These are phyloP conservation scores for Helminthosporium solani DNA, from an alignment of 2,329 filamentous ascomycete species.

Conservation along the genomic window DNA sequence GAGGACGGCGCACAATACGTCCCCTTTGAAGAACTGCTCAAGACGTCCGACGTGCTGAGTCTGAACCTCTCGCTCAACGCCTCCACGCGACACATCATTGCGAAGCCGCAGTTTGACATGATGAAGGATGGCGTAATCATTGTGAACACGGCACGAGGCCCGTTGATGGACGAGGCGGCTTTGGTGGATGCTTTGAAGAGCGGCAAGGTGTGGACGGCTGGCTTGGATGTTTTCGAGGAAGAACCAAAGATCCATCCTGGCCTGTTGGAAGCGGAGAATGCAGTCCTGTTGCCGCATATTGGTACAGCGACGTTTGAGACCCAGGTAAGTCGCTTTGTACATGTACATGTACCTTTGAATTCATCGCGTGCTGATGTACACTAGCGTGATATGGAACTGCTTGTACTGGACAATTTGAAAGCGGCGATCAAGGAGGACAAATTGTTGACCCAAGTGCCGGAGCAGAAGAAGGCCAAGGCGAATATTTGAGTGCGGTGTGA, in stretches of 20 bases:
- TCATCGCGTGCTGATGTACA: slow-evolving; percentile 10
- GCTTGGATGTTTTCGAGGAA: slow-evolving; percentile 60
- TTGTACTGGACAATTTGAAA: slow-evolving; percentile 60
- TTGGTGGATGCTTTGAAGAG: slow-evolving; percentile 55
- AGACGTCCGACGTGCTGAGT: slow-evolving; percentile 56
- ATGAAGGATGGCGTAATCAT: slow-evolving; percentile 60
- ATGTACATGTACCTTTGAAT: no score
- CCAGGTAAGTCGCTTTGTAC: slow-evolving; percentile 52
- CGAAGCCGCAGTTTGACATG: slow-evolving; percentile 50
- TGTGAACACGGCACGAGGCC: slow-evolving; percentile 60
- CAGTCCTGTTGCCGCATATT: slow-evolving; percentile 60
- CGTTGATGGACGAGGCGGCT: slow-evolving; percentile 58
- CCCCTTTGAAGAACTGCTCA: slow-evolving; percentile 56
- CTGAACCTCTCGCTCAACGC: slow-evolving; percentile 55
- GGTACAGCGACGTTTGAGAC: slow-evolving; percentile 62
- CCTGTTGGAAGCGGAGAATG: slow-evolving; percentile 51
- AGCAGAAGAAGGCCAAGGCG: slow-evolving; percentile 52
- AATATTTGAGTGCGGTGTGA: slow-evolving; percentile 35
- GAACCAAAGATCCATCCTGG: slow-evolving; percentile 58
- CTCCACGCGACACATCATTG: slow-evolving; percentile 56
- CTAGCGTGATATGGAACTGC: slow-evolving; percentile 58
- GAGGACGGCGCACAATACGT: slow-evolving; percentile 55
- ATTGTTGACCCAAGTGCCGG: slow-evolving; percentile 61
- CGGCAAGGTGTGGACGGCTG: slow-evolving; percentile 56
- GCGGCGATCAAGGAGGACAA: slow-evolving; percentile 57